phyloP scores from a whole-genome alignment of 345 rosid genomes.

The Eucalyptus sideroxylon region DNA sequence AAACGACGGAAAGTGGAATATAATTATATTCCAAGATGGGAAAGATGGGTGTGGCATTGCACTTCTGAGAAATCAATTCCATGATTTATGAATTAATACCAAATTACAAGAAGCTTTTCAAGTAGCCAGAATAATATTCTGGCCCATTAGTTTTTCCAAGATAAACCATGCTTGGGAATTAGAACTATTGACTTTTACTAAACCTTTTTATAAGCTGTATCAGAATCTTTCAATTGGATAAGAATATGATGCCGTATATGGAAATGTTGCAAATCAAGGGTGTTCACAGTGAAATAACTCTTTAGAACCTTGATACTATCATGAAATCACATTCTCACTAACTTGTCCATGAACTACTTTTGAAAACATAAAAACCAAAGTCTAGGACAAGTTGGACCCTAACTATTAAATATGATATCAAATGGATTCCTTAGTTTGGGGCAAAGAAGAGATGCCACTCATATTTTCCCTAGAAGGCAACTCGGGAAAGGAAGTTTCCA shows the following conservation, averaged over 20 bases:
- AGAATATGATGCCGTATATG: neutral
- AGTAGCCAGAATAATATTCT: neutral
- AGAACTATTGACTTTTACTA: neutral
- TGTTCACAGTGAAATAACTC: neutral
- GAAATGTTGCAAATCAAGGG: neutral
- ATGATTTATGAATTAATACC: neutral
- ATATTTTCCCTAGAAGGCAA: neutral
- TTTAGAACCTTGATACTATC: neutral
- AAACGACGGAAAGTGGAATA: neutral
- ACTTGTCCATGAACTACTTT: neutral
- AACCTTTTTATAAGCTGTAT: neutral
- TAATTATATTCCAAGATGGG: neutral
- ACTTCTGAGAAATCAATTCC: neutral
- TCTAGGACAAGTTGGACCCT: neutral
- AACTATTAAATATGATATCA: neutral
- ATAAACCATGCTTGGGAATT: neutral
- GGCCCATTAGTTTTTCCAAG: neutral
- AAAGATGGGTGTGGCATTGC: neutral
- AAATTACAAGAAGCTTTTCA: neutral
- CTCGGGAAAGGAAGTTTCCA: neutral
- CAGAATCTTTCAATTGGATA: neutral
- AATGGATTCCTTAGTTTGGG: neutral
- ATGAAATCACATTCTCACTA: neutral
- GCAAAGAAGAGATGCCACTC: neutral
- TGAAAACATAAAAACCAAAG: neutral